Base-by-base conservation (phyloP, 495 filamentous ascomycete species). In the Zalerion maritima region DNA sequence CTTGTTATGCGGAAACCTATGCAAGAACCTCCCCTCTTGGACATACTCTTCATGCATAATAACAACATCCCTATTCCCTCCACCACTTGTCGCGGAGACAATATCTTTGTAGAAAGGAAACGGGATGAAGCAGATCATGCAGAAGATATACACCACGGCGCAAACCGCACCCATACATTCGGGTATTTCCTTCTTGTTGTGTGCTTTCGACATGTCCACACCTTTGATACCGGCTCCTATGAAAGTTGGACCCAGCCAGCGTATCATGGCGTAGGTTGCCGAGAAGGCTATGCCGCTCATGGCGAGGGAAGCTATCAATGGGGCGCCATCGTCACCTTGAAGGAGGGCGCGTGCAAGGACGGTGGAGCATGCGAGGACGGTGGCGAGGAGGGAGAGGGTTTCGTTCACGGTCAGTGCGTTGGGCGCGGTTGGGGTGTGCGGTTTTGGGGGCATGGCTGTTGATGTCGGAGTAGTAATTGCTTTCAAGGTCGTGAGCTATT, bases 31-130 rank as follows among this genome's bases (percentile, higher is more conserved):
- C 17, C 84, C 85, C 24, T 62, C 71, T 47, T 91, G 71, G 20
- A 85, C 69, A 33, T 79, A 63, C 37, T 74, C 62, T 7, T 62
- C 50, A 28, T 68, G 59, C 41, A 81, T 50, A n/a, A n/a, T n/a
- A 7, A 89, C 75, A 11, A 86, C 70, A 55, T 94, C 86, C 27
- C 80, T 63, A 50, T 94, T 93, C 10, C 86, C 87, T 34, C 84
- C 87, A 33, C 86, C 89, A 35, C 83, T 89, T 12, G 91, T 94
- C 12, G 83, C 84, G n/a, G 78, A 77, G 13, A 94, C 86, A 36
- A 99, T 89, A 45, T 99, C 86, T 52, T 92, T 87, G 58, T 93
- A 96, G 54, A 99, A 96, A 2, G 83, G 76, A 53, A 94, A 96
- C 0, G 89, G 89, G 31, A 96, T 82, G 49, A 99, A 96, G 18